Base-by-base conservation (phyloP, 2,329 filamentous ascomycete genomes). In the Boeremia exigua region DNA sequence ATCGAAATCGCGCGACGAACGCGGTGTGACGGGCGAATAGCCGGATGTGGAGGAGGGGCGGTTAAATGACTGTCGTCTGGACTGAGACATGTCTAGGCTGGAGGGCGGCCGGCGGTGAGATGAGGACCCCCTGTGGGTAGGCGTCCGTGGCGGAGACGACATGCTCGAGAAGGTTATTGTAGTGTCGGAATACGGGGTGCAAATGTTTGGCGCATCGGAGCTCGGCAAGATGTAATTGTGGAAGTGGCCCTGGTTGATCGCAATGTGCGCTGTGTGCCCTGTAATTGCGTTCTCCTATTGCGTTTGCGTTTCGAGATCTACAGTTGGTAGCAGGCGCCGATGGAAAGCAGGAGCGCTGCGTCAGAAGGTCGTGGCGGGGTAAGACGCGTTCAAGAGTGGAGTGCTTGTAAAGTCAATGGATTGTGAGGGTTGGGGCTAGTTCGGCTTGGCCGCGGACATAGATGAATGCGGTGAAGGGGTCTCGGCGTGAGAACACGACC, bases 1-100 rank as follows among this genome's bases (percentile, higher is more conserved):
- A 15, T 78, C 77, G 56, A 76, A 75, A 10, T 73, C 69, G n/a
- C 70, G 73, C 53, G 71, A 72, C 10, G 75, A 76, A 40, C 74
- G 74, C 29, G 77, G 75, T 49, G 77, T 79, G 43, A 75, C 68
- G n/a, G 78, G 78, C 44, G 76, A 80, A 57, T 79, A 77, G 46
- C 78, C 79, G 15, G 53, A 56, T 38, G 47, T 51, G 48, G 79
- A 79, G n/a, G 73, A 75, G 54, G 73, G 71, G 66, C 79, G 69
- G 66, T 77, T 61, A 62, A 76, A 57, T 14, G 73, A 75, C 36
- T 73, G 66, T 25, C 73, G 69, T 60, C 69, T 66, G 28, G 66
- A 72, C 46, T 72, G 62, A 17, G 75, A 76, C 59, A 77, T 77
- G 52, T 79, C 77, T 45, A 79, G 66, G 58, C 76, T 79, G 14